Base-by-base conservation (phyloP, 805 yeast species). In the Lachancea cidri region DNA sequence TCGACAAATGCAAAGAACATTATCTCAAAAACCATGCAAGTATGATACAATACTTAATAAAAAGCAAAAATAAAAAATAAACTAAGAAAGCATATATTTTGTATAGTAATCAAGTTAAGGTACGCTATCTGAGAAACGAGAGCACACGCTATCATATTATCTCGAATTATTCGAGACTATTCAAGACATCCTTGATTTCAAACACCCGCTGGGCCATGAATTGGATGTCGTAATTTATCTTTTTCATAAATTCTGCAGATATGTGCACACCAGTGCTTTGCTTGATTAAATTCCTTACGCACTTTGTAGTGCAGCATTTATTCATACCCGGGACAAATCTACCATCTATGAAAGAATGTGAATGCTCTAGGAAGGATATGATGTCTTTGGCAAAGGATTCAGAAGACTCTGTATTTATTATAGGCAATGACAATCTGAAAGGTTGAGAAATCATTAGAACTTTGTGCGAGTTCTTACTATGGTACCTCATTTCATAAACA, bases 401-500 rank as follows among this genome's bases (percentile, higher is more conserved):
- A 4, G 58, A 47, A 40, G 77, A 58, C 1, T 53, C 50, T 1
- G 44, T 45, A 9, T 71, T 58, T 14, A 64, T 51, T 18, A 54
- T 44, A 5, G 73, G 70, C 20, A 68, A 55, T 25, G 64, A 67
- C 34, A 85, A 66, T 57, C 81, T 83, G 57, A 85, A 81, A 15
- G 88, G 86, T 43, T 68, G 70, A 0, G 88, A 77, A 24, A 79
- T 72, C 46, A 71, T 69, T 17, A 78, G 67, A n/a, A 84, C 94
- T 43, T 77, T 81, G 56, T 85, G 94, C 35, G 78, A 73, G 17
- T 76, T 79, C 36, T 71, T 73, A 39, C 74, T 68, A 55, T 85
- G 93, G 53, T 81, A 81, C 57, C 94, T 71, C 48, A 85, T 71
- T 61, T 85, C 91, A 61, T 78, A 85, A 25, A 76, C 67, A 0